Evolutionary conservation across 2,329 filamentous ascomycete genomes (phyloP), one percentile per base, ranked within the genome.

Genomic region (Diplocarpon rosae): DNA sequence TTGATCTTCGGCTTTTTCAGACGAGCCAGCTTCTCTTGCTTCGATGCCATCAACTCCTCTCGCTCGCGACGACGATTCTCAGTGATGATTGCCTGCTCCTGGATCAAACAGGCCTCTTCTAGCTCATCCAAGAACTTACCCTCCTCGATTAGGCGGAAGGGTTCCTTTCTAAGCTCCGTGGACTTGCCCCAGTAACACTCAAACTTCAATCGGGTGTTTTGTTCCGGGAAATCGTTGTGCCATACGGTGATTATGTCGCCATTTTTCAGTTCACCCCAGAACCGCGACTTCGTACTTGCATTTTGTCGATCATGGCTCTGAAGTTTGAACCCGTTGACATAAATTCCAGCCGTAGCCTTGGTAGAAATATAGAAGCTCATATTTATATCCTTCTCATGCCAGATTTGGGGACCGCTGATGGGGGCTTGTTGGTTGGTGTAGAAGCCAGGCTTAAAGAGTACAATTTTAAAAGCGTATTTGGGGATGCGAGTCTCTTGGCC

Each of bases 241-340:
- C 80, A 93, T 6, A 94, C 75, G 2, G 78, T 76, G 38, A 95
- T 74, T 17, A 78, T 69, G 59, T 95, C 90, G 1, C 85, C 86
- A 29, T 83, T 77, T 59, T 87, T 76, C 12, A 95, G 63, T 44
- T 78, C 76, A 20, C 83, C 78, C 78, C 78, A 83, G 58, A 72
- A 64, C 16, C 66, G 65, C 12, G 67, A 69, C 9, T 70, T 68
- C 9, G 67, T 67, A 20, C 68, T 65, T 2, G 72, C 70, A 46
- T 75, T 70, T 48, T 72, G 72, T 8, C 69, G 60, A 31, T 78
- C 69, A 32, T 75, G 66, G 2, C 78, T 75, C 1, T 63, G 66
- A 17, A 95, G 65, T 11, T 70, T 68, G n/a, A 76, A 71, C 24
- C 76, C 79, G 56, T 95, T 95, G 59, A 96, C 71, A 53, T 69